These are phyloP conservation scores for Miamiensis avidus DNA, from an alignment of 169 alveolate genomes.

Conservation along the genomic window DNA sequence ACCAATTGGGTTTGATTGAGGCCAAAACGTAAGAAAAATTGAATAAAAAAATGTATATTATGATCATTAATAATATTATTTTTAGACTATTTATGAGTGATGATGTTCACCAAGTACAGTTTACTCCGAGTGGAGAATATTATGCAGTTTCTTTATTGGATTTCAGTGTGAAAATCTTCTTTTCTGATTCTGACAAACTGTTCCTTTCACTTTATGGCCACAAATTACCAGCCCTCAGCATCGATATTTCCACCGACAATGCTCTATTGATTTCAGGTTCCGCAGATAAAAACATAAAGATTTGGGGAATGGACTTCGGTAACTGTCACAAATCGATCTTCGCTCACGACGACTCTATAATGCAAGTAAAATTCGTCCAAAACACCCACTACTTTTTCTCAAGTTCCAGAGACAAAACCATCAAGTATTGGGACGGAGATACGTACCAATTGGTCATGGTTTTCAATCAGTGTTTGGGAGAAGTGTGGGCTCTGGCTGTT, in stretches of 20 bases:
- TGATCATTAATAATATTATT: neutral
- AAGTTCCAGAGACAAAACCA: constrained; percentile 73
- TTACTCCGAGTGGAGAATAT: constrained; percentile 65
- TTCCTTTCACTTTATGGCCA: constrained; percentile 85
- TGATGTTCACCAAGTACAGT: constrained; percentile 66
- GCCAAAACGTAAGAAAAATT: constrained; percentile 15
- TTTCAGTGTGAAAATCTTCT: constrained; percentile 68
- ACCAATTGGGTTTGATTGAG: constrained; percentile 41
- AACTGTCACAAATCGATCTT: constrained; percentile 84
- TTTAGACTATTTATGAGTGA: constrained; percentile 56
- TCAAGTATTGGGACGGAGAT: constrained; percentile 87
- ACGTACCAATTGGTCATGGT: constrained; percentile 71
- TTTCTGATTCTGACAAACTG: constrained; percentile 78
- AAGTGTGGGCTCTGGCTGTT: constrained; percentile 68
- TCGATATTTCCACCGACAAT: constrained; percentile 81
- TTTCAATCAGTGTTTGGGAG: constrained; percentile 68
- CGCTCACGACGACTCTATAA: constrained; percentile 78
- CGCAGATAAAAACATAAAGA: constrained; percentile 86
- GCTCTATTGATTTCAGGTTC: constrained; percentile 75
- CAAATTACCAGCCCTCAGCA: constrained; percentile 77
- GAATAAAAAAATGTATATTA: neutral
- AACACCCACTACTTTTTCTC: constrained; percentile 86
- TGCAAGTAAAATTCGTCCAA: constrained; percentile 75
- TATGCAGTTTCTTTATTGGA: constrained; percentile 77
- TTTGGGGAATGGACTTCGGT: constrained; percentile 92